These are phyloP conservation scores for Venturia asperata DNA, from an alignment of 2,329 filamentous ascomycete species.

Conservation along the genomic window DNA sequence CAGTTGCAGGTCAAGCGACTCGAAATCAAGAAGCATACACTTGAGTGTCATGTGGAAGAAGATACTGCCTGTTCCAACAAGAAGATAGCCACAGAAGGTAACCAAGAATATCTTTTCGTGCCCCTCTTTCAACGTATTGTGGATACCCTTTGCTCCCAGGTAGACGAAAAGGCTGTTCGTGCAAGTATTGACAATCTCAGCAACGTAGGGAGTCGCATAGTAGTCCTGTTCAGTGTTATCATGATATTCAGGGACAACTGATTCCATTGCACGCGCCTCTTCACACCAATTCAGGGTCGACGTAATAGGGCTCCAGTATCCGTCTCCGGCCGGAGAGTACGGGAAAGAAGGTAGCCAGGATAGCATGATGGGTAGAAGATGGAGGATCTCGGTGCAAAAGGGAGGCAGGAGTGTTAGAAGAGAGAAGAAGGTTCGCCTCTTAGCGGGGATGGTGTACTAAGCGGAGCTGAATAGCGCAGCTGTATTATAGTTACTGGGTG, in stretches of 20 bases:
- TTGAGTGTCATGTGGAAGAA: conserved; percentile 58
- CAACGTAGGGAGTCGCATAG: conserved; percentile 66
- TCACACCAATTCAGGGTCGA: conserved; percentile 74
- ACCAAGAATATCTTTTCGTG: conserved; percentile 73
- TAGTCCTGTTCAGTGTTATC: conserved; percentile 50
- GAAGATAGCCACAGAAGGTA: conserved; percentile 53
- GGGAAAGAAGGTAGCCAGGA: conserved; percentile 31
- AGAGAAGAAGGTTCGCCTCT: not conserved
- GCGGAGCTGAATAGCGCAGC: not conserved
- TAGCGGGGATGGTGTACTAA: not conserved
- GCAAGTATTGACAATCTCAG: conserved; percentile 70
- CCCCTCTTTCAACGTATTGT: conserved; percentile 61
- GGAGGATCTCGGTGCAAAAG: not conserved
- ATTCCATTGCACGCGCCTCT: conserved; percentile 47
- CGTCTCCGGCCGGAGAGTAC: conserved; percentile 46
- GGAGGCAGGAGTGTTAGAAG: not conserved
- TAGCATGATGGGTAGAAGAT: not conserved
- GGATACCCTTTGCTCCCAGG: conserved; percentile 67
- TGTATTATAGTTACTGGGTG: not conserved
- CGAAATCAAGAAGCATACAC: conserved; percentile 38
- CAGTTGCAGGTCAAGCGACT: not conserved
- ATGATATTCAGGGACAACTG: not conserved
- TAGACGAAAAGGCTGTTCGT: conserved; percentile 79
- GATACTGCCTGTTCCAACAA: conserved; percentile 56
- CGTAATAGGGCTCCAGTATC: conserved; percentile 64